Conservation (phyloP, 345 rosid species). For the Bruguiera gymnorhiza region DNA sequence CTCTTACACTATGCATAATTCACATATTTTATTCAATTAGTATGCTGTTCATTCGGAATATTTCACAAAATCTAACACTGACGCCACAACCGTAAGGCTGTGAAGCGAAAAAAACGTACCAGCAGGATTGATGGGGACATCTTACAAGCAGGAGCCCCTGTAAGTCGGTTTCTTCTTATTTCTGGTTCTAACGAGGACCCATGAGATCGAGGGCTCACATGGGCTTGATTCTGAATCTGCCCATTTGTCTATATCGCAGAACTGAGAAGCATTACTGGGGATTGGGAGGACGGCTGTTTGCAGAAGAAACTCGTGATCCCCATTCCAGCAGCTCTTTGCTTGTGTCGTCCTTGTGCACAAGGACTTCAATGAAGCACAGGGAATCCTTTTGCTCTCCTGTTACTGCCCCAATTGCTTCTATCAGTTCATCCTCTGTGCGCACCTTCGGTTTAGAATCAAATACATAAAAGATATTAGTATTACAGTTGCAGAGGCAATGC, state of each 20-base stretch:
- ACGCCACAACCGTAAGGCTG: neutral
- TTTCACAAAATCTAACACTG: neutral
- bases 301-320: constrained; percentile 71
- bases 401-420: constrained; percentile 41
- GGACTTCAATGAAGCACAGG: constrained; percentile 60
- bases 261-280: constrained; percentile 41
- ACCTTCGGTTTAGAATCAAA: constrained; percentile 37
- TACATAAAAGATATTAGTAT: neutral
- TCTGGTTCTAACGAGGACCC: neutral
- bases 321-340: constrained; percentile 82
- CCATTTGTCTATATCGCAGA: neutral
- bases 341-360: constrained; percentile 70
- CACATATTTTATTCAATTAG: no score
- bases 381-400: constrained; percentile 46
- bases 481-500: neutral
- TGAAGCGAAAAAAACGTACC: neutral
- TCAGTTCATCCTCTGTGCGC: constrained; percentile 46
- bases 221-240: neutral
- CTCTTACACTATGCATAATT: no score
- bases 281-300: constrained; percentile 69
- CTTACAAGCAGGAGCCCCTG: neutral
- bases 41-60: neutral
- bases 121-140: neutral
- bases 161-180: constrained; percentile 3
- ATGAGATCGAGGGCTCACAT: neutral